These are phyloP conservation scores for Acer negundo DNA, from an alignment of 345 rosid genomes.

Conservation along the genomic window DNA sequence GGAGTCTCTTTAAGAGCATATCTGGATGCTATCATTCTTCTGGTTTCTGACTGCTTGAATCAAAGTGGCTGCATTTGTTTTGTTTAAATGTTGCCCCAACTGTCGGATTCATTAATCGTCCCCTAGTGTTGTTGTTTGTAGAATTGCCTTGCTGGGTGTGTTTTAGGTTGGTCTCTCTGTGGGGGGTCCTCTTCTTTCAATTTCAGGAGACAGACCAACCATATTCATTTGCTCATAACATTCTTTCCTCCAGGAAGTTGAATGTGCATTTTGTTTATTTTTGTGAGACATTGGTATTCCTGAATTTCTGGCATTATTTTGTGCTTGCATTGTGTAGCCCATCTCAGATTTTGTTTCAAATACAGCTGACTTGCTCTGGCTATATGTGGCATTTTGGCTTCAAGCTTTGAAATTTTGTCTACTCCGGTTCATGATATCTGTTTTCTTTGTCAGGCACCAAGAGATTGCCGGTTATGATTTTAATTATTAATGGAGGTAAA, in stretches of 20 bases:
- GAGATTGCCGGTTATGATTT: too few relatives aligned
- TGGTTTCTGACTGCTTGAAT: background rate
- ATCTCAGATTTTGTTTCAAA: slow-evolving; percentile 4
- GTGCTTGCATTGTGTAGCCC: background rate
- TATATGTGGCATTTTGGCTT: too few relatives aligned
- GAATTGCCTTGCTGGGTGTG: background rate
- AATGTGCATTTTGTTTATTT: background rate
- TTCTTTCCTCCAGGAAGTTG: background rate
- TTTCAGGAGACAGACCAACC: background rate
- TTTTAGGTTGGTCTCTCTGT: background rate
- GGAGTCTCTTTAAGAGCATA: background rate
- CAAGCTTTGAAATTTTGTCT: too few relatives aligned
- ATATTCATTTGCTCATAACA: background rate
- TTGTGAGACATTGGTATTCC: background rate
- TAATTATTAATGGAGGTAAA: too few relatives aligned
- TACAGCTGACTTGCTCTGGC: too few relatives aligned
- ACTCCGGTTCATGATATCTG: too few relatives aligned
- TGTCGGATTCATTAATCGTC: background rate
- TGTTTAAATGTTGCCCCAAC: background rate
- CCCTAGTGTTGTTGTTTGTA: background rate
- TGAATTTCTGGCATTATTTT: background rate
- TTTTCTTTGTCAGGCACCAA: too few relatives aligned
- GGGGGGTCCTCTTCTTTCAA: background rate
- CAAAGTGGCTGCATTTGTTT: background rate
- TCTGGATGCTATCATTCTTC: background rate